These are phyloP conservation scores for Colletotrichum sansevieriae DNA, from an alignment of 2,329 filamentous ascomycete genomes.

Conservation along the genomic window DNA sequence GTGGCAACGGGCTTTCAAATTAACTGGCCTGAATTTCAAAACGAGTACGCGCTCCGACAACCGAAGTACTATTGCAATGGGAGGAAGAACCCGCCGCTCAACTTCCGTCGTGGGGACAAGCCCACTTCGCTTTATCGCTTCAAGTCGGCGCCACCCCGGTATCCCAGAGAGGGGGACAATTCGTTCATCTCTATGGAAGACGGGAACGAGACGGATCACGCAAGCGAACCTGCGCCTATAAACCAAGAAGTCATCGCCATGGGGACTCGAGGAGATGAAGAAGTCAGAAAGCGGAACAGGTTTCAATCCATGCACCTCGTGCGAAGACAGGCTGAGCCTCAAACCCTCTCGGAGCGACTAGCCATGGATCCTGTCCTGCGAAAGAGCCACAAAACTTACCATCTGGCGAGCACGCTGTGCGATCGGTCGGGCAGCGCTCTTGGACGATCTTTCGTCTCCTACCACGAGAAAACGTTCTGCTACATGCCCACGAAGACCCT, in stretches of 20 bases:
- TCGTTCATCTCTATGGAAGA: not conserved
- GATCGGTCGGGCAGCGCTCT: not conserved
- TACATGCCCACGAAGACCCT: slow-evolving; percentile 42
- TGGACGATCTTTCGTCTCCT: slow-evolving; percentile 39
- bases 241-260: not conserved
- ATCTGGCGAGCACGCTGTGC: not conserved
- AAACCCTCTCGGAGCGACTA: not conserved
- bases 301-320: not conserved
- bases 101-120: too few species aligned
- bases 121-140: too few species aligned
- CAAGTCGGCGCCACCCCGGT: too few species aligned
- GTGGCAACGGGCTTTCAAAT: not conserved
- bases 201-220: not conserved
- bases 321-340: not conserved
- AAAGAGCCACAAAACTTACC: not conserved
- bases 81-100: too few species aligned
- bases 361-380: not conserved
- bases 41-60: not conserved
- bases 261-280: not conserved
- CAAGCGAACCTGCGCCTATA: not conserved
- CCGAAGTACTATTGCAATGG: too few species aligned
- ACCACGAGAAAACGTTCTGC: slow-evolving; percentile 42
- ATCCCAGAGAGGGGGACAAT: not conserved
- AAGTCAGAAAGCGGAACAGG: not conserved
- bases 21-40: not conserved